Conservation (phyloP, 805 yeast species). For the Ogataea nonfermentans region DNA sequence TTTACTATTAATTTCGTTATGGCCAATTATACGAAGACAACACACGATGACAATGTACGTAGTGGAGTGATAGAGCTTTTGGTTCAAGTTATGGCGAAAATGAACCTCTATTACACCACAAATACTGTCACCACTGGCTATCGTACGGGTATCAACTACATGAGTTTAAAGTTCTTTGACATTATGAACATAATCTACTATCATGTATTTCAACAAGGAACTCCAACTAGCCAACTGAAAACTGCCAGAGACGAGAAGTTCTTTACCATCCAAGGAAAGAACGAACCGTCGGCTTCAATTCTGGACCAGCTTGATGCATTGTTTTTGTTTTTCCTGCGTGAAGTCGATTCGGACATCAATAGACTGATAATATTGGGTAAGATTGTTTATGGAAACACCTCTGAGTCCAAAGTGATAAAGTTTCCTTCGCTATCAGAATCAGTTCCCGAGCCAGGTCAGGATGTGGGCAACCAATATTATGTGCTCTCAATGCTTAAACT, state of each 20-base stretch:
- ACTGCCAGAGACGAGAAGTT: constrained; percentile 21
- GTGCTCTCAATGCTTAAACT: constrained; percentile 28
- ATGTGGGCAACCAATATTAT: constrained; percentile 27
- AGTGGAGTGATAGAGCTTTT: constrained; percentile 31
- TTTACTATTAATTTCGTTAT: constrained; percentile 24
- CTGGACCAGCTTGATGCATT: constrained; percentile 30
- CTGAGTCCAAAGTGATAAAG: constrained; percentile 14
- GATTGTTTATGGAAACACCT: constrained; percentile 20
- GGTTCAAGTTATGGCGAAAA: constrained; percentile 31
- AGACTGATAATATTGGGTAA: constrained; percentile 32
- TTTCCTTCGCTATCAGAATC: constrained; percentile 23
- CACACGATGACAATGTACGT: constrained; percentile 18
- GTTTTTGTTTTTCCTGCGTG: constrained; percentile 30
- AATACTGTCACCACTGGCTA: constrained; percentile 26
- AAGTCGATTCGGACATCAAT: constrained; percentile 35
- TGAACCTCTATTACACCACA: constrained; percentile 33
- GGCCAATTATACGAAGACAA: constrained; percentile 20
- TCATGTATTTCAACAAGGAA: constrained; percentile 25
- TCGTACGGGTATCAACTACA: constrained; percentile 29
- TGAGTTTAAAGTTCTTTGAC: constrained; percentile 30
- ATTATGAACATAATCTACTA: constrained; percentile 23
- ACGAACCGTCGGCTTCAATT: constrained; percentile 14
- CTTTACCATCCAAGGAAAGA: constrained; percentile 5
- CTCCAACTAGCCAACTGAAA: constrained; percentile 13
- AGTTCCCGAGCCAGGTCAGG: constrained; percentile 11